phyloP scores from a whole-genome alignment of 2,329 filamentous ascomycete species.

The Phaeosphaeriaceae sp. region DNA sequence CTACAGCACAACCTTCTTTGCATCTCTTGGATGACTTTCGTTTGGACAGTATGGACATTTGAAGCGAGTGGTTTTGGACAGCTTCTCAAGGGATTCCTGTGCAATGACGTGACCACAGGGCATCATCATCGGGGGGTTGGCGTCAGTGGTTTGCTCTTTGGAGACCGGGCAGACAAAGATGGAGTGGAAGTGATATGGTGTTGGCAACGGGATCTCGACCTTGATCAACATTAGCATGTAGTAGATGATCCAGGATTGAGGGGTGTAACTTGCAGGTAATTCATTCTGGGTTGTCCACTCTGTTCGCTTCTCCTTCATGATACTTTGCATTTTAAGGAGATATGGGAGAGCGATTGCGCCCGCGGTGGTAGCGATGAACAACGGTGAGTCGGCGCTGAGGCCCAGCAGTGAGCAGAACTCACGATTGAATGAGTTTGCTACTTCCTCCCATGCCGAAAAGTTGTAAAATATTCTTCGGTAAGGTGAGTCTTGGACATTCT shows the following conservation, averaged over 20 bases:
- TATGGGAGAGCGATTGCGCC: constrained; percentile 90
- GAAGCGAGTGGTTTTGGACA: constrained; percentile 80
- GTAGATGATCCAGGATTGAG: background rate
- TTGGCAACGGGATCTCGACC: constrained; percentile 70
- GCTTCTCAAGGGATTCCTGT: constrained; percentile 77
- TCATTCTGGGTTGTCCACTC: constrained; percentile 95
- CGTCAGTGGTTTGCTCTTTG: constrained; percentile 92
- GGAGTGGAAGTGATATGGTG: constrained; percentile 78
- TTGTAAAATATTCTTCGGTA: constrained; percentile 82
- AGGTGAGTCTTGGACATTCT: constrained; percentile 77
- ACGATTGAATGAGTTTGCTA: constrained; percentile 84
- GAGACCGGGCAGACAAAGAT: constrained; percentile 98
- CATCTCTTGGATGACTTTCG: constrained; percentile 80
- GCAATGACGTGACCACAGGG: constrained; percentile 95
- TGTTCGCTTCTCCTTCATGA: constrained; percentile 86
- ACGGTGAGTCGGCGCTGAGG: constrained; percentile 86
- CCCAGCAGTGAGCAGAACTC: constrained; percentile 94
- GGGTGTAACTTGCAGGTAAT: constrained; percentile 71
- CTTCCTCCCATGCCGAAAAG: constrained; percentile 77
- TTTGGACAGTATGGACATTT: constrained; percentile 96
- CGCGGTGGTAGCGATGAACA: constrained; percentile 91
- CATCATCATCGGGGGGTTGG: constrained; percentile 96
- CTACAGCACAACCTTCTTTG: constrained; percentile 52
- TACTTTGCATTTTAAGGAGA: constrained; percentile 83
- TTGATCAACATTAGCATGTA: constrained; percentile 26